These are phyloP conservation scores for Phoma sp. DNA, from an alignment of 2,329 filamentous ascomycete genomes.

Conservation along the genomic window DNA sequence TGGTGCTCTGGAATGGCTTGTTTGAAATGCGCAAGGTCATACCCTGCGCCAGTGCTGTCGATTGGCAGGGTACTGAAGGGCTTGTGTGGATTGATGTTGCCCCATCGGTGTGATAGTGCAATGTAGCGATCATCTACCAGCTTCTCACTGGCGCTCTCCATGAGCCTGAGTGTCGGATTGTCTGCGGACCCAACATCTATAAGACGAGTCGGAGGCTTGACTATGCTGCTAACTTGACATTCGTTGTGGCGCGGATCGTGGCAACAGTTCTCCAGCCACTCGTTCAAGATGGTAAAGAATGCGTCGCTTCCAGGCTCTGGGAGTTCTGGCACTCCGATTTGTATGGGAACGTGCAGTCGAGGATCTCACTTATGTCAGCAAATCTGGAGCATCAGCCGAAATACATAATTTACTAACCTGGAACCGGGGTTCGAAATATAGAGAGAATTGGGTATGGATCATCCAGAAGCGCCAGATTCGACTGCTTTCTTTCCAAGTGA, in stretches of 20 bases:
- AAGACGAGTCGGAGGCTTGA: slow-evolving; percentile 4
- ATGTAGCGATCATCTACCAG: not conserved
- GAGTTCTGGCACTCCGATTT: not conserved
- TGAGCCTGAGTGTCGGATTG: not conserved
- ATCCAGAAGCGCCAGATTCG: no score
- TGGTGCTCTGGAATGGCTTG: not conserved
- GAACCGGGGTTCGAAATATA: no score
- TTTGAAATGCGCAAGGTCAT: slow-evolving; percentile 1
- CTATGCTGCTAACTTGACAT: not conserved
- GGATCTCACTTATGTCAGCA: not conserved
- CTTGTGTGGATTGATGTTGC: not conserved
- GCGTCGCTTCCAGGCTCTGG: not conserved
- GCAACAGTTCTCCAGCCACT: not conserved
- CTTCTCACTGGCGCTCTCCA: not conserved
- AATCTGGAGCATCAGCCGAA: not conserved
- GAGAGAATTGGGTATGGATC: no score
- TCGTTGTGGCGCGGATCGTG: not conserved
- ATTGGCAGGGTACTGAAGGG: not conserved
- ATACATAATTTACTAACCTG: not conserved
- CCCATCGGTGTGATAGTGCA: not conserved
- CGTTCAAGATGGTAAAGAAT: not conserved
- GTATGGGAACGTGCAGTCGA: not conserved
- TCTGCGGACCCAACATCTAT: not conserved
- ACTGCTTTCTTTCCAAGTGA: no score
- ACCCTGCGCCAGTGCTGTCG: no score